Percentiles rank a stretch among this genome's conserved stretches.
Evolutionary conservation across 345 rosid genomes (phyloP).

Genomic region (Lagerstroemia speciosa): DNA sequence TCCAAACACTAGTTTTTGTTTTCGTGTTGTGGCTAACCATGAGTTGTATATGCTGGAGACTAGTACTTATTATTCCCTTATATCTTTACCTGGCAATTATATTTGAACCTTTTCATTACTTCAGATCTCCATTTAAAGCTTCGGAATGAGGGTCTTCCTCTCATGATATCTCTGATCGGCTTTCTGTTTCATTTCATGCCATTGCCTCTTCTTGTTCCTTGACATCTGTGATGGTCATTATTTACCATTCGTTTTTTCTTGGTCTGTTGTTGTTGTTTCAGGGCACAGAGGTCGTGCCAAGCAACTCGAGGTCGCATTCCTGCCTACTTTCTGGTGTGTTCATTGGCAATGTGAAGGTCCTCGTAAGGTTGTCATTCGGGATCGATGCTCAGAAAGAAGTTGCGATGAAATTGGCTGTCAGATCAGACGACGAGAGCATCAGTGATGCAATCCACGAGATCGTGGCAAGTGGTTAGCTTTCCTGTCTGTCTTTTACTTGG

Average conservation of each 20-base stretch:
- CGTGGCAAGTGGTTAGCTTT: constrained; percentile 60
- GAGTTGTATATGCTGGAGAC: no score
- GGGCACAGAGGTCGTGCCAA: constrained; percentile 81
- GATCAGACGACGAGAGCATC: constrained; percentile 72
- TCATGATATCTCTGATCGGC: no score
- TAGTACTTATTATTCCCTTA: no score
- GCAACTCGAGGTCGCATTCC: constrained; percentile 91
- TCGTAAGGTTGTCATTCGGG: constrained; percentile 79
- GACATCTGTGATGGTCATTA: background rate
- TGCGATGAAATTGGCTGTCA: constrained; percentile 80
- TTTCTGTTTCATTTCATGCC: no score
- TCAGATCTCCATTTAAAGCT: no score
- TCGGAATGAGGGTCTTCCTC: no score
- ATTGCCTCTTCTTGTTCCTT: background rate
- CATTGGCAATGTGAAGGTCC: constrained; percentile 78
- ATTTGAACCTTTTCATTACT: no score
- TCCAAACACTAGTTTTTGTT: no score
- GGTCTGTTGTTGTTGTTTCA: constrained; percentile 10
- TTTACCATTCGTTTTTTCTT: background rate
- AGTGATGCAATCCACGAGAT: constrained; percentile 85
- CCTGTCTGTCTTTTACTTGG: background rate
- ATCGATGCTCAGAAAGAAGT: constrained; percentile 71
- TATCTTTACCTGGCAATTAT: no score
- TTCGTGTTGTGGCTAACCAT: no score
- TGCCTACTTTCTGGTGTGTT: constrained; percentile 81